Evolutionary conservation across 495 filamentous ascomycete genomes (phyloP), one percentile per base, ranked within the genome.

Genomic region (Sordaria brevicollis): DNA sequence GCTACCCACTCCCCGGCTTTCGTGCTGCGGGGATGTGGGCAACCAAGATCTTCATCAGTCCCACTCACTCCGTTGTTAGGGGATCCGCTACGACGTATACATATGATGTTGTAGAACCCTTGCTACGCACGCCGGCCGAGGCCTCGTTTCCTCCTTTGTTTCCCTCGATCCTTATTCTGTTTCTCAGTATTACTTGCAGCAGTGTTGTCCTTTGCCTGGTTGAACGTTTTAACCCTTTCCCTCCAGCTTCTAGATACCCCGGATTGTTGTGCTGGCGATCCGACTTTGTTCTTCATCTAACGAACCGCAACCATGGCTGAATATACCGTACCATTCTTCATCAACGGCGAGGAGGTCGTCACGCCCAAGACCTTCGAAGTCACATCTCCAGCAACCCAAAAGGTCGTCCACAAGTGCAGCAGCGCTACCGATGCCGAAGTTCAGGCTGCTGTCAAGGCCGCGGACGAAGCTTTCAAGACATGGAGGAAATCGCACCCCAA

Each of bases 401-500:
- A 90, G 73, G 76, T 87, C 1, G 76, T 92, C 15, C 88, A 91
- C 77, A 76, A 84, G 69, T 85, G 85, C 71, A 85, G 88, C 65
- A 84, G 87, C 49, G 91, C 90, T 33, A 86, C 87, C 1, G 82
- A 88, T 35, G 79, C 79, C 9, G 89, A 95, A 67, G 90, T 87
- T 67, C 75, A 82, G 34, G 76, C 81, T 10, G 92, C 92, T 35
- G 80, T 92, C 33, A 80, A 86, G 31, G 83, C 89, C 2, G 92
- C 93, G 0, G 80, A 88, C 38, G 83, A 82, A 10, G 93, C 93
- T 5, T 91, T 92, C 78, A 85, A 85, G 41, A 77, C 86, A 70
- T 97, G 93, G 93, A 82, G 82, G 70, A 83, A 87, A 67, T 86
- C 85, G 0, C 86, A 86, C 65, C 86, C 90, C 15, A 79, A 82